Conservation (phyloP, 768 basidiomycete genomes). For the Rhodotorula kratochvilovae region DNA sequence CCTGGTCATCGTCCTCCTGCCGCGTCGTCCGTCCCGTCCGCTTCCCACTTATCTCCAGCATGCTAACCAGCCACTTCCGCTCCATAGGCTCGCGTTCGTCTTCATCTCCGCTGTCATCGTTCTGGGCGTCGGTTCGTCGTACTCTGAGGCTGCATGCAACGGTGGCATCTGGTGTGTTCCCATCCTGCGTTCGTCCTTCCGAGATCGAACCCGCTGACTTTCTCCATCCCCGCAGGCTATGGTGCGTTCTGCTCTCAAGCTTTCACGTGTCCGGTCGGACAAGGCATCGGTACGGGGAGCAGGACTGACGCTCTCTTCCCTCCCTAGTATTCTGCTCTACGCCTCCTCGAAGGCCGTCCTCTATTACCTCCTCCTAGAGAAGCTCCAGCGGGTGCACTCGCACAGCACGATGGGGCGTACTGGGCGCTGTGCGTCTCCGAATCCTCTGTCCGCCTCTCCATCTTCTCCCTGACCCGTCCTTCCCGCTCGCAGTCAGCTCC, state of each 20-base stretch:
- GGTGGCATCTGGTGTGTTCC: conserved; percentile 27
- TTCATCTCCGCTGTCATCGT: conserved; percentile 33
- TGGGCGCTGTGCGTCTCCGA: background rate
- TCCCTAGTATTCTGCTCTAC: conserved; percentile 27
- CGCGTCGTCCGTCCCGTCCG: conserved; percentile 14
- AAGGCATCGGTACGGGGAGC: background rate
- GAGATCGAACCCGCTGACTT: too few species aligned
- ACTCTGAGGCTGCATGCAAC: conserved; percentile 10
- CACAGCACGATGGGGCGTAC: background rate
- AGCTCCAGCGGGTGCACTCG: conserved; percentile 30
- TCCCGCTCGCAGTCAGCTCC: conserved; percentile 8
- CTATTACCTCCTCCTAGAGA: conserved; percentile 38
- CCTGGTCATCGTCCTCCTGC: conserved; percentile 25
- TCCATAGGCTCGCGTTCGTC: conserved; percentile 17
- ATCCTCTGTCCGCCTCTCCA: background rate
- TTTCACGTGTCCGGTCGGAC: too few species aligned
- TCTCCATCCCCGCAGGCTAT: background rate
- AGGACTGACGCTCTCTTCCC: background rate
- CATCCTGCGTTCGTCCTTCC: too few species aligned
- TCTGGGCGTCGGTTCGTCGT: conserved; percentile 33
- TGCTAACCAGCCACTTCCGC: background rate
- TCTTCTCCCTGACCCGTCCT: background rate
- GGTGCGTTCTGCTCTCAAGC: too few species aligned
- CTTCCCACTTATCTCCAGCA: background rate
- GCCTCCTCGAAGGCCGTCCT: conserved; percentile 31